Percentiles rank a stretch among this genome's conserved stretches.
Evolutionary conservation across 2,329 filamentous ascomycete species (phyloP).

Genomic region (Claviceps purpurea): DNA sequence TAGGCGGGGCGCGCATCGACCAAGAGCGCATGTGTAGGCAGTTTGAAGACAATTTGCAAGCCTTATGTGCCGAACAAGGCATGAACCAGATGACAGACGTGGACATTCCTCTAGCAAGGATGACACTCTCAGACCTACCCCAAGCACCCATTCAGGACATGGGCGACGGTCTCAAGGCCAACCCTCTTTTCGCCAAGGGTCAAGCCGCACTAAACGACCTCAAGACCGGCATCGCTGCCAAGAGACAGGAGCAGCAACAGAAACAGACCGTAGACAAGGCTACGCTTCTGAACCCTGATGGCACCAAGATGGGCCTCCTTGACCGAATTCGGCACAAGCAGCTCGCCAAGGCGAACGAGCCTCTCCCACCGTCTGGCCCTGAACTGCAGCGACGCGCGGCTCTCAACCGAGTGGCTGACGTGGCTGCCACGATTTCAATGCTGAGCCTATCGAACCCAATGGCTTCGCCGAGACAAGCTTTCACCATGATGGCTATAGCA

Average conservation of each 20-base stretch:
- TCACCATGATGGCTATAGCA: slow-evolving; percentile 49
- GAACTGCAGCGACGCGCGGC: slow-evolving; percentile 50
- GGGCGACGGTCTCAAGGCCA: slow-evolving; percentile 26
- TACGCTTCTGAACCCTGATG: slow-evolving; percentile 27
- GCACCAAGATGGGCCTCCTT: slow-evolving; percentile 51
- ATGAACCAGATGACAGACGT: slow-evolving; percentile 18
- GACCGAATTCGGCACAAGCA: slow-evolving; percentile 66
- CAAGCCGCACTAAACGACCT: slow-evolving; percentile 57
- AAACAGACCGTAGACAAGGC: slow-evolving; percentile 17
- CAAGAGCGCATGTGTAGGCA: slow-evolving; percentile 38
- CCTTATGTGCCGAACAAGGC: slow-evolving; percentile 26
- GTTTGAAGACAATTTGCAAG: slow-evolving; percentile 39
- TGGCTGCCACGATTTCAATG: slow-evolving; percentile 54
- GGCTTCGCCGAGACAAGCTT: slow-evolving; percentile 45
- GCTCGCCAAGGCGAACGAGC: slow-evolving; percentile 40
- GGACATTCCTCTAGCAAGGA: slow-evolving; percentile 34
- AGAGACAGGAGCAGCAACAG: slow-evolving; percentile 32
- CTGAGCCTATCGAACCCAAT: slow-evolving; percentile 40
- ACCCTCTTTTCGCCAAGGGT: slow-evolving; percentile 49
- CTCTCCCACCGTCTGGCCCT: slow-evolving; percentile 40
- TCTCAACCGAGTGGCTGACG: slow-evolving; percentile 53
- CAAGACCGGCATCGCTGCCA: slow-evolving; percentile 44
- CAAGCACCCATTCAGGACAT: slow-evolving; percentile 22
- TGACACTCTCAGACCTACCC: slow-evolving; percentile 37
- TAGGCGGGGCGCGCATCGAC: slow-evolving; percentile 27